Percentiles rank a stretch among this genome's conserved stretches.
phyloP scores from a whole-genome alignment of 306 rosid species.

The Dalbergia cochinchinensis region DNA sequence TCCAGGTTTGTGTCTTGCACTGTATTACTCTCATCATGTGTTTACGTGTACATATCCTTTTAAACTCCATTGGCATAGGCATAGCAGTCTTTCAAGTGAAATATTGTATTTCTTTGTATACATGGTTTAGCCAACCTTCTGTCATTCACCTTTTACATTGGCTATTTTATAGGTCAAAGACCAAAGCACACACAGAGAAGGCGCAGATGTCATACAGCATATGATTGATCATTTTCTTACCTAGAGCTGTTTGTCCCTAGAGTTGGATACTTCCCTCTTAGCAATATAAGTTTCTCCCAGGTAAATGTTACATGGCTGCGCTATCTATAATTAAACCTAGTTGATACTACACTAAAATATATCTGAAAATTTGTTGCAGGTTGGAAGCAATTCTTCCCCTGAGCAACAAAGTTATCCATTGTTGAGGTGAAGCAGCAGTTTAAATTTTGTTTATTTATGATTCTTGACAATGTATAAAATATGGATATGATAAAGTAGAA shows the following conservation, averaged over 20 bases:
- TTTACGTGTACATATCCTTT: background rate
- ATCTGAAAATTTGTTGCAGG: constrained; percentile 51
- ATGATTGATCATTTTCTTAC: constrained; percentile 85
- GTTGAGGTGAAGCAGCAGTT: constrained; percentile 44
- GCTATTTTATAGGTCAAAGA: constrained; percentile 78
- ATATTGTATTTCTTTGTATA: constrained; percentile 22
- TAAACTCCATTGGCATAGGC: background rate
- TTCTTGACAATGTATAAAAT: constrained; percentile 36
- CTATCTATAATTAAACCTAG: constrained; percentile 7
- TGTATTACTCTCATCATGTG: background rate
- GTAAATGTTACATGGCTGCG: constrained; percentile 25
- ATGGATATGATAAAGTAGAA: constrained; percentile 31
- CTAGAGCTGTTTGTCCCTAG: constrained; percentile 36
- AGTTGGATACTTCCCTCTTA: background rate
- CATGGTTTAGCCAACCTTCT: constrained; percentile 19
- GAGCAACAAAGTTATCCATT: constrained; percentile 24
- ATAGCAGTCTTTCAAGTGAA: background rate
- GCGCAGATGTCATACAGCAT: constrained; percentile 91
- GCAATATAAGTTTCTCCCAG: constrained; percentile 34
- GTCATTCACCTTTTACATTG: background rate
- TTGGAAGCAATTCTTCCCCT: constrained; percentile 31
- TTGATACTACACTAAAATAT: constrained; percentile 17
- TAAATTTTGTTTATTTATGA: constrained; percentile 31
- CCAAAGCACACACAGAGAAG: constrained; percentile 74
- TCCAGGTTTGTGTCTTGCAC: constrained; percentile 69